Base-by-base conservation (phyloP, 495 filamentous ascomycete species). In the Podospora sp. region DNA sequence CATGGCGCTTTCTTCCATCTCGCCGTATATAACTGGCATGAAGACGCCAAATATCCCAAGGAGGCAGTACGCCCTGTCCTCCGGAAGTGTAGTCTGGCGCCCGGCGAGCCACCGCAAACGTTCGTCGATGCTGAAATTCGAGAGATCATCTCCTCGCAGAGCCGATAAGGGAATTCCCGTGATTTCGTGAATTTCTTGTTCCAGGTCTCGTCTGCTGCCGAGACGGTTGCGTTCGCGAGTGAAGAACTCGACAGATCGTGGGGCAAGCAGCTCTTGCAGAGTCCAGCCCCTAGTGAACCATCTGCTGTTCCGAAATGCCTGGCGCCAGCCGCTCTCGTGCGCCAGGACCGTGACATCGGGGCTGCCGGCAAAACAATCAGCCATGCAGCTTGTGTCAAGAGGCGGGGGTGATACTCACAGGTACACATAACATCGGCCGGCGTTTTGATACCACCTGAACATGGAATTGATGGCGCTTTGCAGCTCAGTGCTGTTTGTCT, bases 231-330 rank as follows among this genome's bases (percentile, higher is more conserved):
- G 21, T 8, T 65, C 51, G 9, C 56, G 1, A 36, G 78, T 68
- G 56, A 69, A 77, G 68, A 82, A 83, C 0, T 65, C 50, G 20
- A 78, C 64, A 0, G 18, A 25, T 11, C 18, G 27, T 18, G 78
- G 80, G 6, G 78, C 78, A 18, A 79, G 26, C 12, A 82, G 68
- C 68, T 79, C 79, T 40, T 80, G 76, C 12, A 81, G 65, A 0
- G 76, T 80, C 76, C 75, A 80, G 6, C 77, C 78, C 22, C 77
- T 68, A 14, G 68, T 72, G n/a, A 80, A 78, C 80, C 80, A 83
- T 25, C 68, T 29, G 65, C 75, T 72, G 0, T 50, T 8, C 18
- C 27, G 35, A 57, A 76, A 72, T 64, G 61, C 24, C 11, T 20
- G n/a, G 26, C 49, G 67, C 9, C 62, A 22, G 49, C 46, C 36